A percentile compares a stretch with the other conserved stretches of the same genome.
phyloP scores from a whole-genome alignment of 208 protist genomes.

The Trypanosoma theileri region DNA sequence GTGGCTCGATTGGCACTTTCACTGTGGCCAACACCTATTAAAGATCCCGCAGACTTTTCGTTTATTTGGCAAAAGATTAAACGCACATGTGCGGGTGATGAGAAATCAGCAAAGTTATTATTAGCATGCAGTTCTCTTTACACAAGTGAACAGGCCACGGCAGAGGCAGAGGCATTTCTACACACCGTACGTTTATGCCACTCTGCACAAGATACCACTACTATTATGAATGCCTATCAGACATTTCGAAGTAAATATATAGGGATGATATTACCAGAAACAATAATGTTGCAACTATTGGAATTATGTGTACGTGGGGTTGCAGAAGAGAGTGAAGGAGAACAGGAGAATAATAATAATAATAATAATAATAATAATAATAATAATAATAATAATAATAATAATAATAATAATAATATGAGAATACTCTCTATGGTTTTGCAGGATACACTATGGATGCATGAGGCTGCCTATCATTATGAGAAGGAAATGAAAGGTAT shows the following conservation, averaged over 20 bases:
- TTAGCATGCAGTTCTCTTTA: slow-evolving; percentile 18
- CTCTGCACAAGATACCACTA: slow-evolving; percentile 21
- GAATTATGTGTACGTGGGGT: slow-evolving; percentile 15
- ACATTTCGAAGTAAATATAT: slow-evolving; percentile 16
- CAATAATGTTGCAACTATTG: slow-evolving; percentile 31
- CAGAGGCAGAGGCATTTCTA: slow-evolving; percentile 9
- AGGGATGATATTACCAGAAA: slow-evolving; percentile 19
- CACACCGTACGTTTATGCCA: slow-evolving; percentile 29
- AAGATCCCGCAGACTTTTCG: slow-evolving; percentile 5
- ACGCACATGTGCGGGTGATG: slow-evolving; percentile 20
- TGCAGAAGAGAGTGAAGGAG: background rate
- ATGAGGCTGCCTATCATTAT: background rate
- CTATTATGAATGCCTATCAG: slow-evolving; percentile 24
- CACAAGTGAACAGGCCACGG: slow-evolving; percentile 6
- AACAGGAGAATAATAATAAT: too few species aligned
- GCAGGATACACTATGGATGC: slow-evolving; percentile 23
- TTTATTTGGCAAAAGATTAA: slow-evolving; percentile 23
- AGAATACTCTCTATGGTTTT: slow-evolving; percentile 9
- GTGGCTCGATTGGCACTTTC: slow-evolving; percentile 23
- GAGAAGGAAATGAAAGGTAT: background rate
- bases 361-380: too few species aligned
- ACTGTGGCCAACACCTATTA: slow-evolving; percentile 22
- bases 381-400: background rate
- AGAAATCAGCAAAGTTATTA: slow-evolving; percentile 10
- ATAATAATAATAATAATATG: background rate